These are phyloP conservation scores for Scedosporium aurantiacum DNA, from an alignment of 2,329 filamentous ascomycete genomes.

Conservation along the genomic window DNA sequence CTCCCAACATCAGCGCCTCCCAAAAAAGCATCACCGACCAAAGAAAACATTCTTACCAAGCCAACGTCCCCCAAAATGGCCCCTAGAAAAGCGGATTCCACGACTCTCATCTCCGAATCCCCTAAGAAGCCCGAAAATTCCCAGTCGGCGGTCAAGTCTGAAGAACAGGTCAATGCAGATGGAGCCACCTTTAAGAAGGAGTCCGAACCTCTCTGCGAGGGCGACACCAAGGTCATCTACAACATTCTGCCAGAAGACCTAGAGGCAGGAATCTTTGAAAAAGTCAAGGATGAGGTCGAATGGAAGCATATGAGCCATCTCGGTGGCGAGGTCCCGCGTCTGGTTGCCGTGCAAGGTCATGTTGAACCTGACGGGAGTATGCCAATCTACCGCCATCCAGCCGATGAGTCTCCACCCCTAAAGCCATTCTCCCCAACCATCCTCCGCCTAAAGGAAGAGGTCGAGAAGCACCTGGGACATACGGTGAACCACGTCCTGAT, in stretches of 20 bases:
- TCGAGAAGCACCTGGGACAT: conserved; percentile 67
- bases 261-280: conserved; percentile 53
- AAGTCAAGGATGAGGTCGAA: conserved; percentile 60
- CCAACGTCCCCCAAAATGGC: neutral
- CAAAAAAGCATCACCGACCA: neutral
- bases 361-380: conserved; percentile 58
- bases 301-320: conserved; percentile 94
- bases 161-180: neutral
- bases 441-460: conserved; percentile 51
- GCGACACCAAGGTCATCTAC: conserved; percentile 66
- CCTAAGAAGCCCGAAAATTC: neutral
- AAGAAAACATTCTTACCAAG: neutral
- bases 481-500: conserved; percentile 84
- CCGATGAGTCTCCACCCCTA: conserved; percentile 74
- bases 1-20: neutral
- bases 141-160: neutral
- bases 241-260: conserved; percentile 53
- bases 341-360: conserved; percentile 79
- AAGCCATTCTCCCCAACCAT: conserved; percentile 67
- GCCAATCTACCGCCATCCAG: conserved; percentile 90
- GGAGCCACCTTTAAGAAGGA: neutral
- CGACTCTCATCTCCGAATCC: neutral
- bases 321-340: conserved; percentile 78
- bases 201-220: conserved; percentile 50
- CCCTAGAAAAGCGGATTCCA: neutral